Percentiles rank a stretch among this genome's conserved stretches.
Conservation (phyloP, 441 rosid species). For the Pelargonium fulgidum region DNA sequence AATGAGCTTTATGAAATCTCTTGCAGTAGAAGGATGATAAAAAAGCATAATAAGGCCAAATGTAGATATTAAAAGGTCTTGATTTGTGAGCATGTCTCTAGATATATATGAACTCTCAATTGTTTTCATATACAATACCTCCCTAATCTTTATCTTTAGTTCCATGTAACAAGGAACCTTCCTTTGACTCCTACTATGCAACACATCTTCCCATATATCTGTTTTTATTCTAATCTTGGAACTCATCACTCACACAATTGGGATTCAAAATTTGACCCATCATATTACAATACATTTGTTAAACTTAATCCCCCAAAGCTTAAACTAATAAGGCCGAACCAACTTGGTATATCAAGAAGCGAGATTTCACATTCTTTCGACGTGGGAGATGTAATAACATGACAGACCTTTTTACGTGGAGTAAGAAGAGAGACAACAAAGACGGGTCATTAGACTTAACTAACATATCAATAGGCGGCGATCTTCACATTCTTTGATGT, state of each 20-base stretch:
- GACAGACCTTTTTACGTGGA: no score
- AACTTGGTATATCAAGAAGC: no score
- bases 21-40: background rate
- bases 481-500: no score
- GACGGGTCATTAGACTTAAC: no score
- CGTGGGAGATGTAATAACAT: no score
- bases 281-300: no score
- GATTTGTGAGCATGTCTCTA: background rate
- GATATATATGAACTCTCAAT: background rate
- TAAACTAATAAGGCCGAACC: no score
- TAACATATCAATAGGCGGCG: no score
- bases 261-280: slow-evolving; percentile 7
- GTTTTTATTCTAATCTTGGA: slow-evolving; percentile 17
- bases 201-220: slow-evolving; percentile 21
- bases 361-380: no score
- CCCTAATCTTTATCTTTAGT: slow-evolving; percentile 11
- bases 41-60: background rate
- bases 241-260: slow-evolving; percentile 13
- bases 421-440: no score
- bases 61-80: background rate
- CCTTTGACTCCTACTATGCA: slow-evolving; percentile 18
- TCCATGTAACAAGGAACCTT: slow-evolving; percentile 21
- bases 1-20: background rate
- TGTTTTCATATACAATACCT: background rate
- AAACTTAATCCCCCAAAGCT: no score